Conservation (phyloP, 1,284 basidiomycete species). For the Heterobasidion parviporum region DNA sequence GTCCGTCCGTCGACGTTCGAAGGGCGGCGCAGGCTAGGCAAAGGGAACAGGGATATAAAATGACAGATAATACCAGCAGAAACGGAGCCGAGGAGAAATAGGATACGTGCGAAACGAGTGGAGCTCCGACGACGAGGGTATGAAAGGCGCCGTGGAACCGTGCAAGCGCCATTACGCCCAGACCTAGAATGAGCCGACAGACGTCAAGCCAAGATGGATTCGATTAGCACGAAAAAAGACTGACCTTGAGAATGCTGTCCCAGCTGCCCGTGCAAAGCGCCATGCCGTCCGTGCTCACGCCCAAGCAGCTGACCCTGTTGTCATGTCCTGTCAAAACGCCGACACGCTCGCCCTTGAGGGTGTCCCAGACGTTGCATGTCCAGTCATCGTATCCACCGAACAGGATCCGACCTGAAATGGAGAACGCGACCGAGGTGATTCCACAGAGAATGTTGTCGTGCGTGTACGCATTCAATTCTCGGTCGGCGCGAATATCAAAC, state of each 20-base stretch:
- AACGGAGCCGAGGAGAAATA: slow-evolving; percentile 15
- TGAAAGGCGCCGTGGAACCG: slow-evolving; percentile 4
- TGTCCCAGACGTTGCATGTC: slow-evolving; percentile 99
- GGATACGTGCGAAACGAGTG: slow-evolving; percentile 5
- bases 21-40: slow-evolving; percentile 12
- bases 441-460: slow-evolving; percentile 99
- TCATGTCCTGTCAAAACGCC: slow-evolving; percentile 96
- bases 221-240: slow-evolving; percentile 18
- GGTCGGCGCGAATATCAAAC: slow-evolving; percentile 96
- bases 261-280: slow-evolving; percentile 97
- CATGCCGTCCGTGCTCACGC: slow-evolving; percentile 94
- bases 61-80: slow-evolving; percentile 25
- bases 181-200: slow-evolving; percentile 21
- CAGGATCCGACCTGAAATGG: slow-evolving; percentile 91
- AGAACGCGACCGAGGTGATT: slow-evolving; percentile 98
- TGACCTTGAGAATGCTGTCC: slow-evolving; percentile 93
- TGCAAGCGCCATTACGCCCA: slow-evolving; percentile 28
- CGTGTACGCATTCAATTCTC: slow-evolving; percentile 93
- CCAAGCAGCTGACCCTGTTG: slow-evolving; percentile 94
- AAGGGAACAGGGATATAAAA: slow-evolving; percentile 34
- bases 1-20: slow-evolving; percentile 8
- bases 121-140: slow-evolving; percentile 10
- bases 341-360: slow-evolving; percentile 94
- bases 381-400: slow-evolving; percentile 99
- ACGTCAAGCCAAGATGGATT: neutral